phyloP scores from a whole-genome alignment of 148 eudicot species.

The Polygonum maritimum region DNA sequence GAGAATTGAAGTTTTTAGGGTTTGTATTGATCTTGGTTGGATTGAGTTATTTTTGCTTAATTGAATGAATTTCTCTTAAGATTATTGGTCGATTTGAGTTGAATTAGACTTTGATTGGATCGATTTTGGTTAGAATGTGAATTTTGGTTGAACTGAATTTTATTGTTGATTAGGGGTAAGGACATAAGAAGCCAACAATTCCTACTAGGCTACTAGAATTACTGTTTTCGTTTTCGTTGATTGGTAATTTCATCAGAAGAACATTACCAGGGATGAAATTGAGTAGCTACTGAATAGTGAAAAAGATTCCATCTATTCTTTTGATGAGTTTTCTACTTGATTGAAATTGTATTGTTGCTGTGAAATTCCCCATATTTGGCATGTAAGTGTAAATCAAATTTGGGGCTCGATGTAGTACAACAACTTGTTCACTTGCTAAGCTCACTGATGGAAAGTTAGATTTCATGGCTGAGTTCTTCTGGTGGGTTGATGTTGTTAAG shows the following conservation, averaged over 20 bases:
- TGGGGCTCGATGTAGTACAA: background rate
- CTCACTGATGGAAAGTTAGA: background rate
- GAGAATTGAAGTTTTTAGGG: too few species aligned
- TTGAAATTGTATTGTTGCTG: background rate
- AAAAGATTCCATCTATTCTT: background rate
- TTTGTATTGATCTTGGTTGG: too few species aligned
- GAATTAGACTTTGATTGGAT: too few species aligned
- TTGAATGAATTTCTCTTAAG: too few species aligned
- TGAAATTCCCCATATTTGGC: background rate
- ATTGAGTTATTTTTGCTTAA: too few species aligned
- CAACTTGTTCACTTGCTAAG: too few species aligned
- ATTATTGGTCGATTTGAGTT: too few species aligned
- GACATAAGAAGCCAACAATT: too few species aligned
- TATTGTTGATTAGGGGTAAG: too few species aligned
- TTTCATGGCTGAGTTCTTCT: background rate
- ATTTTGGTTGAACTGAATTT: too few species aligned
- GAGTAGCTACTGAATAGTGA: background rate
- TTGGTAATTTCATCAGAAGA: background rate
- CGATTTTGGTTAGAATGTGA: too few species aligned
- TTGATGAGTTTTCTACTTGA: background rate
- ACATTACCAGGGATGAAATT: background rate
- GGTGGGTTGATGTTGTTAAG: background rate
- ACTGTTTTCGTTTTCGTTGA: background rate
- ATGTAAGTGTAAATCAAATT: background rate
- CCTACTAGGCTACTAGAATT: background rate